These are phyloP conservation scores for Trichosporon sp. DNA, from an alignment of 1,284 basidiomycete genomes.

Conservation along the genomic window DNA sequence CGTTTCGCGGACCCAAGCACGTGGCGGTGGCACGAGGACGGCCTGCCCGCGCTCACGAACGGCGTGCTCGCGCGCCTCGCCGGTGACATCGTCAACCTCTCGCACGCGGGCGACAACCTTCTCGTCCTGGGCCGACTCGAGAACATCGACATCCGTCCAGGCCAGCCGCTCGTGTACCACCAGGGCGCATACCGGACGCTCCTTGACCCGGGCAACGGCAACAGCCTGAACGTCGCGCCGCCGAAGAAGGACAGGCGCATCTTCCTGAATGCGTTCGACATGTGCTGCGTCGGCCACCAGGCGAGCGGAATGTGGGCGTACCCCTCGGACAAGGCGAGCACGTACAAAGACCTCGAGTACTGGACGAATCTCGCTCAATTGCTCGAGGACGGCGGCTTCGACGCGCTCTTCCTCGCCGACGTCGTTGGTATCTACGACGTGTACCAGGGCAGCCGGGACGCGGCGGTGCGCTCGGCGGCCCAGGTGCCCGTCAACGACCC, in stretches of 20 bases:
- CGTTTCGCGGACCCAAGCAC: conserved; percentile 11
- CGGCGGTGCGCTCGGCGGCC: conserved; percentile 8
- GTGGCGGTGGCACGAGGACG: conserved; percentile 13
- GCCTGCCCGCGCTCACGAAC: conserved; percentile 5
- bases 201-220: not conserved
- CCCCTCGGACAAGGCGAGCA: conserved; percentile 10
- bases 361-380: conserved; percentile 13
- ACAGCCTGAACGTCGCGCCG: not conserved
- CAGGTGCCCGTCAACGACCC: conserved; percentile 20
- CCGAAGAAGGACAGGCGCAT: conserved; percentile 5
- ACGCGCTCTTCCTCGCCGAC: conserved; percentile 15
- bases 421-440: conserved; percentile 19
- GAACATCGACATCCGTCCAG: not conserved
- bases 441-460: conserved; percentile 13
- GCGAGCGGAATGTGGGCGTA: conserved; percentile 15
- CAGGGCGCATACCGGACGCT: conserved; percentile 11
- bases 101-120: conserved; percentile 16
- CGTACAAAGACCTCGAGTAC: conserved; percentile 20
- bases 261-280: conserved; percentile 19
- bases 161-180: conserved; percentile 15
- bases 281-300: conserved; percentile 18
- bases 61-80: conserved; percentile 9
- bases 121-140: conserved; percentile 9
- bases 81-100: conserved; percentile 10
- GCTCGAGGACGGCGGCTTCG: conserved; percentile 13